Percentiles rank a stretch among this genome's conserved stretches.
Conservation (phyloP, 768 basidiomycete species). For the Mycena crocata region DNA sequence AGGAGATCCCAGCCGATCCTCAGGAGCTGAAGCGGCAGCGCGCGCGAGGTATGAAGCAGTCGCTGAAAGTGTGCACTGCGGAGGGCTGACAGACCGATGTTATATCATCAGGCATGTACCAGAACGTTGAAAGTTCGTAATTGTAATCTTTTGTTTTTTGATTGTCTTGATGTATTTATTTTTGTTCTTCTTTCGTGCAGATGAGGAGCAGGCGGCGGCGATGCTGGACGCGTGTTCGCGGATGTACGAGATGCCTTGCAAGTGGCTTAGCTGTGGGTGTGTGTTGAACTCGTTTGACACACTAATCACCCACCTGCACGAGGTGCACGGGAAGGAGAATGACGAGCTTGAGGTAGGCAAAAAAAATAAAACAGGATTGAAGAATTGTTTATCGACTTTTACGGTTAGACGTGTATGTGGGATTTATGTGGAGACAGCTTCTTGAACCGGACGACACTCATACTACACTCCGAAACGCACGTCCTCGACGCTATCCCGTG, state of each 20-base stretch:
- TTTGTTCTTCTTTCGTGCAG: constrained; percentile 47
- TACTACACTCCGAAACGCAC: constrained; percentile 67
- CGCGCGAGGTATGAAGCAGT: constrained; percentile 28
- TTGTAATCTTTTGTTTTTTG: constrained; percentile 8
- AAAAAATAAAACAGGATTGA: neutral
- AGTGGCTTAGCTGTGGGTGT: constrained; percentile 69
- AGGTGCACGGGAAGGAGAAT: constrained; percentile 48
- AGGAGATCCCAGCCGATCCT: constrained; percentile 8
- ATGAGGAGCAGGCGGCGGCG: constrained; percentile 56
- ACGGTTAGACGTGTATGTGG: constrained; percentile 60
- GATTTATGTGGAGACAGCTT: constrained; percentile 62
- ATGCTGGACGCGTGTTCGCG: constrained; percentile 61
- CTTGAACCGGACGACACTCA: constrained; percentile 47
- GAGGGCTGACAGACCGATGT: constrained; percentile 3
- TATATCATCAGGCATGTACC: constrained; percentile 34
- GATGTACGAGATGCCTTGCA: constrained; percentile 61
- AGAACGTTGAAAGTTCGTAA: constrained; percentile 34
- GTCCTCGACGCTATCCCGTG: constrained; percentile 56
- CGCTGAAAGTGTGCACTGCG: constrained; percentile 3
- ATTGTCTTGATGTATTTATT: constrained; percentile 25
- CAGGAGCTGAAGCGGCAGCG: constrained; percentile 23
- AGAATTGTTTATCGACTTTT: neutral
- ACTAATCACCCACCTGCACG: constrained; percentile 61
- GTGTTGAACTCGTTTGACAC: constrained; percentile 64
- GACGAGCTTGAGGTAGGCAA: constrained; percentile 14